Evolutionary conservation across 495 filamentous ascomycete genomes (phyloP).

Genomic region (Tirmania nivea): DNA sequence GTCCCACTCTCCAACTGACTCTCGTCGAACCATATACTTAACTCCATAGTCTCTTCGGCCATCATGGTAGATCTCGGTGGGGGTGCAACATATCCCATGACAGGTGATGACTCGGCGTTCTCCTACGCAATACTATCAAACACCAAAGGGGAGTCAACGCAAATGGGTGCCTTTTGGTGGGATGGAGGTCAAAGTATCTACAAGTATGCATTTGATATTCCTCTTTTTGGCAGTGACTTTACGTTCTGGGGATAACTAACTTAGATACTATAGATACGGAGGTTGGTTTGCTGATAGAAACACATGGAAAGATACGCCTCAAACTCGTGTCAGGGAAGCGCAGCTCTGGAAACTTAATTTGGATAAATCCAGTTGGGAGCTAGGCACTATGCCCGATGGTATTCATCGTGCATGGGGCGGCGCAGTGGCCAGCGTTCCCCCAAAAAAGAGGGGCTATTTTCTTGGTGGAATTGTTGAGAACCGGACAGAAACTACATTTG

Average conservation of each 20-base stretch:
- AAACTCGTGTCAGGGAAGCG: neutral
- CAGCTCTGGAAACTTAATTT: neutral
- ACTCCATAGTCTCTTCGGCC: neutral
- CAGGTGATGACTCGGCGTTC: too few species aligned
- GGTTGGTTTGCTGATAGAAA: neutral
- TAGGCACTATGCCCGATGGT: neutral
- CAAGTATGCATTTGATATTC: neutral
- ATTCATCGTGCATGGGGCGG: neutral
- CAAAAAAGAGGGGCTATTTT: neutral
- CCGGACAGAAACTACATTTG: neutral
- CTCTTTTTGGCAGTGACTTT: too few species aligned
- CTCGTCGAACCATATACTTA: neutral
- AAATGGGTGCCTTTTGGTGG: neutral
- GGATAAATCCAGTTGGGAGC: neutral
- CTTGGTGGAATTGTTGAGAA: neutral
- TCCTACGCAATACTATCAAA: neutral
- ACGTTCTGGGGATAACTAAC: too few species aligned
- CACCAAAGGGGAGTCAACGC: neutral
- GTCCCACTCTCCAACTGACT: too few species aligned
- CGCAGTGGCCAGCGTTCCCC: neutral
- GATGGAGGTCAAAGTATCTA: neutral
- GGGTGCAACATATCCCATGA: neutral
- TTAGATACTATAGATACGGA: neutral
- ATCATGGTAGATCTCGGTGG: neutral
- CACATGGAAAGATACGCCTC: neutral